Conservation (phyloP, 345 rosid species). For the Barbarea vulgaris region DNA sequence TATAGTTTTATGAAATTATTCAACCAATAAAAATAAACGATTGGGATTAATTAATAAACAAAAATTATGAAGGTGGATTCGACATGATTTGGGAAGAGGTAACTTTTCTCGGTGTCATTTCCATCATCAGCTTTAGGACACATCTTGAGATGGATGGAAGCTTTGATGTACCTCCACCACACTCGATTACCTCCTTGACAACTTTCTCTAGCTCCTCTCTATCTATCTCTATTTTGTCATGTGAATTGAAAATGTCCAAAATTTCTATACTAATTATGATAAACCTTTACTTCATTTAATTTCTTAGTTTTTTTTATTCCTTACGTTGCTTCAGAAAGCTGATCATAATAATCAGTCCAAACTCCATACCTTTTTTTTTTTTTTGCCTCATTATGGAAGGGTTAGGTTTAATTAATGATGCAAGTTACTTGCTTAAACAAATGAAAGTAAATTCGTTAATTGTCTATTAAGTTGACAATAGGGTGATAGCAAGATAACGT, state of each 20-base stretch:
- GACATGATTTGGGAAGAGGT: conserved; percentile 35
- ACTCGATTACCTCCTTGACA: conserved; percentile 41
- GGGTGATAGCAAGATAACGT: conserved; percentile 5
- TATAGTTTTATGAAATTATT: not conserved
- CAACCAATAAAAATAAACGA: not conserved
- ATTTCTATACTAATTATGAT: conserved; percentile 10
- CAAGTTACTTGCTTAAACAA: conserved; percentile 38
- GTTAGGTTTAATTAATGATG: conserved; percentile 38
- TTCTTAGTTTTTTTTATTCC: not conserved
- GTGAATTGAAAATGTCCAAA: conserved; percentile 17
- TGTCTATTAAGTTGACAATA: conserved; percentile 7
- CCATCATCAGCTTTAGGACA: conserved; percentile 47
- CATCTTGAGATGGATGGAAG: conserved; percentile 45
- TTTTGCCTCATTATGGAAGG: conserved; percentile 28
- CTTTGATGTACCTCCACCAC: conserved; percentile 47
- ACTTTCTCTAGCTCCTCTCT: not conserved
- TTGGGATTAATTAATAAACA: conserved; percentile 8
- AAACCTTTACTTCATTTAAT: conserved; percentile 7
- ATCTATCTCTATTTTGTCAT: conserved; percentile 10
- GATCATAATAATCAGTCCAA: conserved; percentile 24
- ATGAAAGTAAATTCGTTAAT: conserved; percentile 36
- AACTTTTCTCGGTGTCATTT: conserved; percentile 43
- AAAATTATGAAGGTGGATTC: conserved; percentile 30
- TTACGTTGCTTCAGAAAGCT: conserved; percentile 41
- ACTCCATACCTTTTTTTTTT: conserved; percentile 21